Percentiles rank a stretch among this genome's conserved stretches.
phyloP scores from a whole-genome alignment of 805 yeast genomes.

The Candida arabinofermentans region DNA sequence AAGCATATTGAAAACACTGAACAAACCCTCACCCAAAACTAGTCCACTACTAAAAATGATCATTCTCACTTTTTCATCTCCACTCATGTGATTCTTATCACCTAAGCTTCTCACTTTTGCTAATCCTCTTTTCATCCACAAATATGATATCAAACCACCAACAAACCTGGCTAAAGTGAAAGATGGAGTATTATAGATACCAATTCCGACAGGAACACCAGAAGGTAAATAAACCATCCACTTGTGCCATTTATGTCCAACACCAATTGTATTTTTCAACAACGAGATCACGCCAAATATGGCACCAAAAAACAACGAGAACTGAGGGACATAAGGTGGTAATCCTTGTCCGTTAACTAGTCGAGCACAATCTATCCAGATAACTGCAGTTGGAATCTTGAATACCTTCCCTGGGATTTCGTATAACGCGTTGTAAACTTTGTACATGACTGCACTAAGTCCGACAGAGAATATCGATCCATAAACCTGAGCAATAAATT shows the following conservation, averaged over 20 bases:
- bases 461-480: slow-evolving; percentile 85
- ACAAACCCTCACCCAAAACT: slow-evolving; percentile 90
- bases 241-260: slow-evolving; percentile 24
- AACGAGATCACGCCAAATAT: slow-evolving; percentile 69
- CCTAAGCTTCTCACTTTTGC: not conserved
- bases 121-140: slow-evolving; percentile 44
- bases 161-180: slow-evolving; percentile 90
- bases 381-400: slow-evolving; percentile 90
- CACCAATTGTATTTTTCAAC: slow-evolving; percentile 50
- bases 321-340: slow-evolving; percentile 70
- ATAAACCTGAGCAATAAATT: slow-evolving; percentile 82
- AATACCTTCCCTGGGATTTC: slow-evolving; percentile 79
- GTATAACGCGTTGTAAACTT: slow-evolving; percentile 75
- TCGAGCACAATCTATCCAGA: slow-evolving; percentile 96
- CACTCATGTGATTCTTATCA: slow-evolving; percentile 8
- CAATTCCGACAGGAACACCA: slow-evolving; percentile 97
- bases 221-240: slow-evolving; percentile 67
- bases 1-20: slow-evolving; percentile 77
- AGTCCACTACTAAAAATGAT: slow-evolving; percentile 89
- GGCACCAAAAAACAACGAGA: slow-evolving; percentile 58
- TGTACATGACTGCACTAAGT: slow-evolving; percentile 77
- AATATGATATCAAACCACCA: slow-evolving; percentile 72
- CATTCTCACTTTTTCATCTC: slow-evolving; percentile 60
- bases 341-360: slow-evolving; percentile 87
- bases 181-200: slow-evolving; percentile 89